Evolutionary conservation across 805 yeast species (phyloP).

Genomic region (Hyphopichia homilentoma): DNA sequence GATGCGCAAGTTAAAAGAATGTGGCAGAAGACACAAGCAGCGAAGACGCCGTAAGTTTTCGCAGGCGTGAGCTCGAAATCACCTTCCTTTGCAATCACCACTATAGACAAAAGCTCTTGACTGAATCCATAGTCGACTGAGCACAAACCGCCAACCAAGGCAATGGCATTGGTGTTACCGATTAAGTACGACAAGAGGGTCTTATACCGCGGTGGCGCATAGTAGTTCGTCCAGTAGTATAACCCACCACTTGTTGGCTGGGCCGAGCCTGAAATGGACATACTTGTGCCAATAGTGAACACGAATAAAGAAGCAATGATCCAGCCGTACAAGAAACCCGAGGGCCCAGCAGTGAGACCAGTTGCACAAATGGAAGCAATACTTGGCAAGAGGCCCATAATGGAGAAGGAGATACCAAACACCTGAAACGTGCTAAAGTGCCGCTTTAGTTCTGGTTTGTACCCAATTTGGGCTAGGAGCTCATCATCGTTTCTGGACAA

Average conservation of each 20-base stretch:
- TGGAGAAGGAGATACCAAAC: conserved; percentile 32
- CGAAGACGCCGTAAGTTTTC: conserved; percentile 28
- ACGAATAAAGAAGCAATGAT: conserved; percentile 21
- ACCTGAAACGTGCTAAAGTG: conserved; percentile 26
- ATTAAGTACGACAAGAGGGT: conserved; percentile 21
- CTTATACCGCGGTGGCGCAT: conserved; percentile 21
- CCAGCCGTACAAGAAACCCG: conserved; percentile 32
- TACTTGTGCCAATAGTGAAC: conserved; percentile 23
- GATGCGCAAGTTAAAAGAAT: conserved; percentile 20
- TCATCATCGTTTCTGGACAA: conserved; percentile 18
- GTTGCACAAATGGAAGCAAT: conserved; percentile 21
- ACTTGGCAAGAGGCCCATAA: conserved; percentile 32
- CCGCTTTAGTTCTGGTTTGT: conserved; percentile 29
- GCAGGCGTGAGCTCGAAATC: conserved; percentile 22
- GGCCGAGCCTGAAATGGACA: conserved; percentile 23
- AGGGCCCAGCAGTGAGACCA: conserved; percentile 27
- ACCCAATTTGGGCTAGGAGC: conserved; percentile 31
- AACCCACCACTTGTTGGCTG: conserved; percentile 31
- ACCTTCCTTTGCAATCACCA: conserved; percentile 26
- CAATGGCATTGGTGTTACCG: conserved; percentile 27
- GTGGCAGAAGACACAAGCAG: conserved; percentile 23
- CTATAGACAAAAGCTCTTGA: conserved; percentile 21
- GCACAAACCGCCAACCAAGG: conserved; percentile 28
- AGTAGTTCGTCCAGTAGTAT: conserved; percentile 34
- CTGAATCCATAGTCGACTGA: conserved; percentile 31